These are phyloP conservation scores for Lolium rigidum DNA, from an alignment of 176 grass and related monocot genomes.

Conservation along the genomic window DNA sequence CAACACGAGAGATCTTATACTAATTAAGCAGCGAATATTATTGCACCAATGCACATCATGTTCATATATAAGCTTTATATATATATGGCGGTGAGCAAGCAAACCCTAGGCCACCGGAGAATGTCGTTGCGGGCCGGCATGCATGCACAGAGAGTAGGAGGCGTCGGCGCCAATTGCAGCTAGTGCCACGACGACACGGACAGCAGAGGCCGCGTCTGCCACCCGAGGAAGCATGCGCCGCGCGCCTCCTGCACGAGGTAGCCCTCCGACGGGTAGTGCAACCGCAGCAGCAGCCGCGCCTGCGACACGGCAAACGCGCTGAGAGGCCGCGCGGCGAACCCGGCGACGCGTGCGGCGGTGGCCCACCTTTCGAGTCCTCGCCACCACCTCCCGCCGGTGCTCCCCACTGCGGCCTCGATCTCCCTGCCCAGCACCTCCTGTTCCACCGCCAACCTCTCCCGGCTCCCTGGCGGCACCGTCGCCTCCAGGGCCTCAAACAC, in stretches of 20 bases:
- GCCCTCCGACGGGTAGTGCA: conserved; percentile 97
- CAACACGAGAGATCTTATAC: conserved; percentile 45
- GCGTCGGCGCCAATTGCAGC: conserved; percentile 1
- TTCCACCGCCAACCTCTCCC: conserved; percentile 81
- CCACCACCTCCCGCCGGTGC: conserved; percentile 49
- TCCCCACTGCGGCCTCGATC: conserved; percentile 69
- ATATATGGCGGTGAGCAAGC: conserved; percentile 37
- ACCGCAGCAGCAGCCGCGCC: conserved; percentile 84
- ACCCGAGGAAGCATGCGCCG: conserved; percentile 82
- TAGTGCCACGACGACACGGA: conserved; percentile 99
- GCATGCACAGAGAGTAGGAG: conserved; percentile 12
- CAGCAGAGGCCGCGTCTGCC: conserved; percentile 83
- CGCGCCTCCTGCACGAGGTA: conserved; percentile 83
- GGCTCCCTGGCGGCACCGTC: conserved; percentile 80
- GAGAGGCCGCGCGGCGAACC: conserved; percentile 64
- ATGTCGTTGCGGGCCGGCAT: conserved; percentile 20
- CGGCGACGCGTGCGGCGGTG: conserved; percentile 47
- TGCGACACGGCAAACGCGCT: conserved; percentile 88
- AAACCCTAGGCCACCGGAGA: conserved; percentile 46
- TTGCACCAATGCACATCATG: conserved; percentile 48
- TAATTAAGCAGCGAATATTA: conserved; percentile 48
- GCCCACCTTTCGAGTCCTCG: conserved; percentile 78
- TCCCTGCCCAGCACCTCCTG: conserved; percentile 75
- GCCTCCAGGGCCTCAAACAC: conserved; percentile 96
- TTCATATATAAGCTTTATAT: conserved; percentile 41